Conservation (phyloP, 2,329 filamentous ascomycete genomes). For the Eutypella sp. region DNA sequence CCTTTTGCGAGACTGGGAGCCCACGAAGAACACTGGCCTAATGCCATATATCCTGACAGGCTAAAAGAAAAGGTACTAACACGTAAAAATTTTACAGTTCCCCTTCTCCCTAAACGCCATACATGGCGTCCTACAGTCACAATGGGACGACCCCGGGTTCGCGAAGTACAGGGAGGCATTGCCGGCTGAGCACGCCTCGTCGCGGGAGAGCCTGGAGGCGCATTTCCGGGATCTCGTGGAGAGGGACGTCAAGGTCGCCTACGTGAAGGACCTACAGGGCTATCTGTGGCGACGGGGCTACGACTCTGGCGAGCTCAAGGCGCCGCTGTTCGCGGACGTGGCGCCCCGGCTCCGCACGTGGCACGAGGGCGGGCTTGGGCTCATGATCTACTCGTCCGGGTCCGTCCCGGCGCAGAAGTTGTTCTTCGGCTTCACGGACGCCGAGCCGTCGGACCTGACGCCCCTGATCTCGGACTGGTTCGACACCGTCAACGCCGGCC, state of each 20-base stretch:
- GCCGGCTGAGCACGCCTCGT: conserved; percentile 56
- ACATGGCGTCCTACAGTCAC: conserved; percentile 54
- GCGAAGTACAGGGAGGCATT: conserved; percentile 66
- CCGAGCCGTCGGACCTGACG: conserved; percentile 54
- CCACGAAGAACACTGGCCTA: too few species aligned
- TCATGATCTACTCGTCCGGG: conserved; percentile 79
- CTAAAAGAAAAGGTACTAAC: conserved; percentile 7
- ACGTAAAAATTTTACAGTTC: conserved; percentile 54
- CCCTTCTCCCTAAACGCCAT: conserved; percentile 69
- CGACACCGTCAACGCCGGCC: conserved; percentile 75
- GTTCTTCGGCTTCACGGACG: conserved; percentile 64
- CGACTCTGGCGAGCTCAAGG: conserved; percentile 61
- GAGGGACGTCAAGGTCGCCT: conserved; percentile 69
- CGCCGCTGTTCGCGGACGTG: conserved; percentile 72
- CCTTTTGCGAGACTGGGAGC: too few species aligned
- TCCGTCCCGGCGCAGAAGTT: conserved; percentile 77
- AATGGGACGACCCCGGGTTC: conserved; percentile 65
- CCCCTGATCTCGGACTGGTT: conserved; percentile 62
- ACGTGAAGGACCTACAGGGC: conserved; percentile 75
- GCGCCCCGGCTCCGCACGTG: conserved; percentile 57
- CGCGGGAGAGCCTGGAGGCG: conserved; percentile 54
- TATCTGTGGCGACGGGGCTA: conserved; percentile 76
- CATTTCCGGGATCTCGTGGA: conserved; percentile 68
- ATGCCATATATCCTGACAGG: too few species aligned
- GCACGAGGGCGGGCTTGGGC: conserved; percentile 47